Conservation (phyloP, 2,329 filamentous ascomycete genomes). For the Alternaria consortialis region DNA sequence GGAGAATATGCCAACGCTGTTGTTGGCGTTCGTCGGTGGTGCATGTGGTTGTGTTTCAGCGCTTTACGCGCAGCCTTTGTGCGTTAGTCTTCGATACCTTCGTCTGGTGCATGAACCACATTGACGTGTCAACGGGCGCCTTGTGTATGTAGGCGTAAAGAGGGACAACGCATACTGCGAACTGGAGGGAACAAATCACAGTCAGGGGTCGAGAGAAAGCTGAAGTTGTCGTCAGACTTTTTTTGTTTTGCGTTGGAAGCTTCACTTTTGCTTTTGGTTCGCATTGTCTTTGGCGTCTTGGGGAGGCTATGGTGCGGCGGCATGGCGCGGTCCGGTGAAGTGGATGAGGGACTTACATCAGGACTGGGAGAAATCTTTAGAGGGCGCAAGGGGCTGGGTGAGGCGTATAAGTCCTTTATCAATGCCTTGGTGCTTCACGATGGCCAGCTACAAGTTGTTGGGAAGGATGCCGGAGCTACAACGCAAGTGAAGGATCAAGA, state of each 20-base stretch:
- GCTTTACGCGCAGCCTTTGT: slow-evolving; percentile 9
- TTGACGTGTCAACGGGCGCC: slow-evolving; percentile 43
- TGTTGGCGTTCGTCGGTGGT: slow-evolving; percentile 2
- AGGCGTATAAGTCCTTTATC: not conserved
- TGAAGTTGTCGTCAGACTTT: slow-evolving; percentile 32
- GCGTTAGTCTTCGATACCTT: slow-evolving; percentile 3
- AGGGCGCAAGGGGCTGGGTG: not conserved
- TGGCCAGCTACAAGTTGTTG: slow-evolving; percentile 1
- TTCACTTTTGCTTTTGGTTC: slow-evolving; percentile 31
- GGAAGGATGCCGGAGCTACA: not conserved
- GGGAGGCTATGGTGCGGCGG: slow-evolving; percentile 1
- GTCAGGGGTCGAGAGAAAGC: slow-evolving; percentile 18
- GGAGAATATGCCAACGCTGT: not conserved
- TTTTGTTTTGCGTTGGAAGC: slow-evolving; percentile 14
- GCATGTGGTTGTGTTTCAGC: slow-evolving; percentile 8
- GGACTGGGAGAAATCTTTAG: not conserved
- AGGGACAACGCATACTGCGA: slow-evolving; percentile 33
- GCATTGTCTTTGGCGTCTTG: not conserved
- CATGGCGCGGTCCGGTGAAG: slow-evolving; percentile 2
- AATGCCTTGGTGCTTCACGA: not conserved
- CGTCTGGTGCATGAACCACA: slow-evolving; percentile 40
- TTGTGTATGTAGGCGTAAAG: not conserved
- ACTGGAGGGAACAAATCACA: slow-evolving; percentile 34
- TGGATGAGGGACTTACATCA: not conserved
- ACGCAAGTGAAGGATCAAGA: not conserved